Evolutionary conservation across 1,139 yeast genomes (phyloP), one percentile per base, ranked within the genome.

Genomic region (Pichia inconspicua): DNA sequence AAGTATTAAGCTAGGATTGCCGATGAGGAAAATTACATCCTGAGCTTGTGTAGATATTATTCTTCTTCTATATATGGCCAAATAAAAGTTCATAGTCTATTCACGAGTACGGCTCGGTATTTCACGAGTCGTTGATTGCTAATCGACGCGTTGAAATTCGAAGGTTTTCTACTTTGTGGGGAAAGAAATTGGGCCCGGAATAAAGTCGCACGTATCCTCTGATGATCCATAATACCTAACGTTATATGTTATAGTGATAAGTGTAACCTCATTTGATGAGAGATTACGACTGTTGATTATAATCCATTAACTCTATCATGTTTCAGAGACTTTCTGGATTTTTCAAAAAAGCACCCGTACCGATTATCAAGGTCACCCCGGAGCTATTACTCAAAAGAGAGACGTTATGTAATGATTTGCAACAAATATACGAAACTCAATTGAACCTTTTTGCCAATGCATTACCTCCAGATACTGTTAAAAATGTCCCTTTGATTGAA

Each of bases 351-450:
- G 9, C 43, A 5, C 47, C 50, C 2, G 41, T 15, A 11, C 39
- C 40, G 4, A 40, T 45, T 2, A 36, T 47, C 5, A 38, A 43
- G 6, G 43, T 55, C 9, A 55, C 57, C 15, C 52, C 53, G 31
- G 54, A 50, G 27, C 25, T 53, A 2, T 7, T 55, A 8, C 34
- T 44, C 2, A 51, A 43, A 22, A 45, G 58, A 30, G 40, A 42
- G 10, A 17, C 27, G 2, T 37, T 55, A 8, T 44, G 48, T n/a
- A 15, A 39, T 5, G 45, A 46, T 8, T 41, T 55, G 3, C 36
- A 27, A 15, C 31, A 46, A 2, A 48, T 53, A 11, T 55, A 54
- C 22, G 35, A 37, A 11, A 31, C 52, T 12, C 58, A 55, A 40
- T 37, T 54, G 12, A 32, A 28, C 2, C 40, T 54, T n/a, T 38